These are phyloP conservation scores for Colletotrichum liaoningense DNA, from an alignment of 2,329 filamentous ascomycete genomes.

Conservation along the genomic window DNA sequence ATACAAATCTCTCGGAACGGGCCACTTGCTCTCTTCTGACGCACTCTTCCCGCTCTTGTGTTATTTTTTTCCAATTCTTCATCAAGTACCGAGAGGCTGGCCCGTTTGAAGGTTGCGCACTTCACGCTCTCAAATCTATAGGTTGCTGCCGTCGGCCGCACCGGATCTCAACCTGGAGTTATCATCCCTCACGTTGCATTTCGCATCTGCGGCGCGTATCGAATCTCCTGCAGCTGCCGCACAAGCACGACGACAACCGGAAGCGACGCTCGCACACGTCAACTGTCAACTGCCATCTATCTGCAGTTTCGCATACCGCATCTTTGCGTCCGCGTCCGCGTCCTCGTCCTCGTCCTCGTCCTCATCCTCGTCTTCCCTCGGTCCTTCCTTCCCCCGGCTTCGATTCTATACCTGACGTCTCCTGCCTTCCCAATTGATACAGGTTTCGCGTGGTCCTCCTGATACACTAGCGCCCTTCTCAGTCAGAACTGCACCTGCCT, in stretches of 20 bases:
- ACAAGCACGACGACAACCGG: constrained; percentile 9
- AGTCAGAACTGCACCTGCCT: not conserved
- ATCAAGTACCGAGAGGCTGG: not conserved
- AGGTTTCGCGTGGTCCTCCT: constrained; percentile 4
- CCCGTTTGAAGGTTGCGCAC: not conserved
- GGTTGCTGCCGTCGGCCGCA: not conserved
- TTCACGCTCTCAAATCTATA: not conserved
- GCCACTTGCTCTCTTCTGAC: not conserved
- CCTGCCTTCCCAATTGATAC: not conserved
- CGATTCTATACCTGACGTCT: not conserved
- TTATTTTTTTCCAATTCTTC: not conserved
- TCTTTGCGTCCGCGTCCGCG: not conserved
- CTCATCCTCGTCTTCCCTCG: not conserved
- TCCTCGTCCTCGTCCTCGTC: too few relatives aligned
- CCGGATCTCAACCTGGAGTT: not conserved
- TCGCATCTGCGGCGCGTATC: constrained; percentile 2
- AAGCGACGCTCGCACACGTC: constrained; percentile 1
- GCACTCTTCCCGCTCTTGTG: not conserved
- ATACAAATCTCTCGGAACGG: not conserved
- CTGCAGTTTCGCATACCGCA: not conserved
- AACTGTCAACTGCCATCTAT: not conserved
- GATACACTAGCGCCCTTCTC: constrained; percentile 27
- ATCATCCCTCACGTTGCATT: constrained; percentile 7
- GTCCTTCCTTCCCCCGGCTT: not conserved
- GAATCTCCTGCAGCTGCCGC: constrained; percentile 20